Evolutionary conservation across 805 yeast genomes (phyloP).

Genomic region (Sugiyamaella qingdaonensis): DNA sequence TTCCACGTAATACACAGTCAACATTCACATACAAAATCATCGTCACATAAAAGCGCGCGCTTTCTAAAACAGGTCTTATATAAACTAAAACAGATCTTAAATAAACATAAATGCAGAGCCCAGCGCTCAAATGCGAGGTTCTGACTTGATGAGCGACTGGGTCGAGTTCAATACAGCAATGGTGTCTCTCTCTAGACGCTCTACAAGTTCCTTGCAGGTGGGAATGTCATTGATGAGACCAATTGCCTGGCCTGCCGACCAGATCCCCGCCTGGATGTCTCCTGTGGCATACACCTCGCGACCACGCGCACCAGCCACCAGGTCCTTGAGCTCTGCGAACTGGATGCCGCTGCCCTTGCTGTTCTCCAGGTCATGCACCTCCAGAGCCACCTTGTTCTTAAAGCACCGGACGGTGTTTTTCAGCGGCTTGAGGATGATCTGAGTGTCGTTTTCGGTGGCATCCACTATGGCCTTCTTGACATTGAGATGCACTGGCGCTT

Average conservation of each 20-base stretch:
- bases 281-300: constrained; percentile 29
- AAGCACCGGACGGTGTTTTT: constrained; percentile 30
- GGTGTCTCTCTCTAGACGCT: constrained; percentile 27
- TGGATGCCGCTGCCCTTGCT: constrained; percentile 20
- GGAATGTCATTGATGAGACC: constrained; percentile 33
- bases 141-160: background rate
- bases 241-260: constrained; percentile 31
- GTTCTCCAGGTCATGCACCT: constrained; percentile 25
- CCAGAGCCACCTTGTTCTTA: constrained; percentile 27
- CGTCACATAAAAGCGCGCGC: too few relatives aligned
- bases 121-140: background rate
- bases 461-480: constrained; percentile 24
- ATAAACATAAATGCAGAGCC: too few relatives aligned
- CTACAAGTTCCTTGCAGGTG: constrained; percentile 28
- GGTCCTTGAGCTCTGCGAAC: constrained; percentile 25
- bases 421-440: constrained; percentile 26
- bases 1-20: too few relatives aligned
- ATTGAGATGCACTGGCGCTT: constrained; percentile 29
- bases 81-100: too few relatives aligned
- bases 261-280: constrained; percentile 29
- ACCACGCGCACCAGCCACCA: constrained; percentile 31
- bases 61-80: too few relatives aligned
- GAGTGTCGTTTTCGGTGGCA: constrained; percentile 29
- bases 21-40: too few relatives aligned
- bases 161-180: constrained; percentile 17